Percentiles rank a stretch among this genome's conserved stretches.
Conservation (phyloP, 129 eudicot species). For the Helichrysum umbraculigerum region DNA sequence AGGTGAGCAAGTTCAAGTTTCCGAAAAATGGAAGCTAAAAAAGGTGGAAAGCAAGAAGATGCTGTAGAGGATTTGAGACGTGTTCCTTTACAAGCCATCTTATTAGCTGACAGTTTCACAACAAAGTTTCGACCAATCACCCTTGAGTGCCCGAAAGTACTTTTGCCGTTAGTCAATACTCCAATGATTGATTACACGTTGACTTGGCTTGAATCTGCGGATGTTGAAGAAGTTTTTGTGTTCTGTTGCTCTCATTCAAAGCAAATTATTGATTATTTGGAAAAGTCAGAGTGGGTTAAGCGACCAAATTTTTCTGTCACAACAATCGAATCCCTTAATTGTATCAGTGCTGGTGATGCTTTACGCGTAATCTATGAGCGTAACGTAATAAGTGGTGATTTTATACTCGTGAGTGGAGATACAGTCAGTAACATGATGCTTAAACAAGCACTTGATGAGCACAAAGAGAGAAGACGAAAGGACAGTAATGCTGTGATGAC, state of each 20-base stretch:
- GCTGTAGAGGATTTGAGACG: slow-evolving; percentile 71
- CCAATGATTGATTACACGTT: slow-evolving; percentile 97
- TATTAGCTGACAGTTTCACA: slow-evolving; percentile 91
- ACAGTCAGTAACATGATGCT: slow-evolving; percentile 93
- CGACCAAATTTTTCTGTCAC: slow-evolving; percentile 77
- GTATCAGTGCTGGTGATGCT: slow-evolving; percentile 95
- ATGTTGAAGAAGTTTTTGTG: slow-evolving; percentile 85
- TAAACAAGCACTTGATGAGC: slow-evolving; percentile 78
- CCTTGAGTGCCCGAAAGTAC: slow-evolving; percentile 93
- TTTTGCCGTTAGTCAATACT: slow-evolving; percentile 68
- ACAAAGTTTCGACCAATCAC: slow-evolving; percentile 91
- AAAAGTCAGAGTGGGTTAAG: slow-evolving; percentile 67
- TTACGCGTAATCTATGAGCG: slow-evolving; percentile 80
- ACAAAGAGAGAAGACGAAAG: slow-evolving; percentile 75
- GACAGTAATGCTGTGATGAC: slow-evolving; percentile 95
- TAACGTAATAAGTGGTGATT: slow-evolving; percentile 90
- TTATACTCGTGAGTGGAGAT: slow-evolving; percentile 92
- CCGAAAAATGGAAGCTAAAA: slow-evolving; percentile 63
- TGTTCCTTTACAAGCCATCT: slow-evolving; percentile 75
- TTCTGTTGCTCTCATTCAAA: slow-evolving; percentile 94
- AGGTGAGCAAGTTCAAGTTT: slow-evolving; percentile 19
- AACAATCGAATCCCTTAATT: slow-evolving; percentile 77
- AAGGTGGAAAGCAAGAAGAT: slow-evolving; percentile 59
- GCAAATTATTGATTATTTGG: slow-evolving; percentile 70
- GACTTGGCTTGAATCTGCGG: slow-evolving; percentile 95